Evolutionary conservation across 1,284 basidiomycete genomes (phyloP).

Genomic region (Naganishia liquefaciens): DNA sequence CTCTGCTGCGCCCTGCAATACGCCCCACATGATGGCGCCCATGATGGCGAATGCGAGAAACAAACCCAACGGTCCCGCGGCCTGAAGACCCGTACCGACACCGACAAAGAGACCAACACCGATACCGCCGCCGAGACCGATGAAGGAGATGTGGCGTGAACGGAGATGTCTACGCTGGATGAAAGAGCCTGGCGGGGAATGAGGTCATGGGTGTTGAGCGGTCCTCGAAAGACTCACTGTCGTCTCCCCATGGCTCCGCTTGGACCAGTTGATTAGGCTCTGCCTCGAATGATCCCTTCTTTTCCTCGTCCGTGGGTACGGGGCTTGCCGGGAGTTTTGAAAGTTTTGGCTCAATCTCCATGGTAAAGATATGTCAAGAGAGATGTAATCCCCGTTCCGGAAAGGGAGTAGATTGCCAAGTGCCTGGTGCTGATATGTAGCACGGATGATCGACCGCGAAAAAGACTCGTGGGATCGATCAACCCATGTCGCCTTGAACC

Average conservation of each 20-base stretch:
- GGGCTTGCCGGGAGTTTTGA: neutral
- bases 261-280: constrained; percentile 12
- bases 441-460: too few relatives aligned
- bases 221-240: constrained; percentile 4
- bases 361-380: neutral
- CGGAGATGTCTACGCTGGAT: constrained; percentile 32
- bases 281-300: constrained; percentile 13
- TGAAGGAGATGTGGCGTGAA: constrained; percentile 32
- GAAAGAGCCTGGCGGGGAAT: constrained; percentile 4
- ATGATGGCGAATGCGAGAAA: constrained; percentile 53
- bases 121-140: constrained; percentile 44
- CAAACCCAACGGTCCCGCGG: constrained; percentile 57
- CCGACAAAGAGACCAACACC: constrained; percentile 59
- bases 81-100: constrained; percentile 55
- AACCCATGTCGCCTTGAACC: too few relatives aligned
- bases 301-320: constrained; percentile 18
- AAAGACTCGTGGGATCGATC: too few relatives aligned
- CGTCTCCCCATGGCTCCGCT: constrained; percentile 20
- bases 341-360: neutral
- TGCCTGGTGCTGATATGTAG: too few relatives aligned
- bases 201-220: neutral
- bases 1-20: constrained; percentile 25
- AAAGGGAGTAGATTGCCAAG: too few relatives aligned
- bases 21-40: constrained; percentile 46
- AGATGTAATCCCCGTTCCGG: too few relatives aligned